These are phyloP conservation scores for Fraxinus floribunda DNA, from an alignment of 305 asterid genomes.

Conservation along the genomic window DNA sequence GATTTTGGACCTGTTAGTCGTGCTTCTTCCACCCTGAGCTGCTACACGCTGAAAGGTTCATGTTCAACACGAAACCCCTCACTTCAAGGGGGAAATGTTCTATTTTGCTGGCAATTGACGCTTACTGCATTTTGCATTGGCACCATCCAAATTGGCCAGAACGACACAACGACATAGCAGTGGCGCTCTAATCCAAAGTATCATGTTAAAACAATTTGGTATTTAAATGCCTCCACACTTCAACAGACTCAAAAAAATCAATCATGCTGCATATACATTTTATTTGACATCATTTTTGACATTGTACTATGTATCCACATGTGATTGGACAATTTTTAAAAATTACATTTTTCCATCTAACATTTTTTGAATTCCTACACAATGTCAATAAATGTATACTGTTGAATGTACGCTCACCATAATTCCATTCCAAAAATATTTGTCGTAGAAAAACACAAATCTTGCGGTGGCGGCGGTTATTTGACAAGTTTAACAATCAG, in stretches of 20 bases:
- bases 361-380: too few species aligned
- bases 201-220: neutral
- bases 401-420: too few species aligned
- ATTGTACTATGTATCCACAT: too few species aligned
- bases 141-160: neutral
- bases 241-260: conserved; percentile 25
- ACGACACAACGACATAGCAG: too few species aligned
- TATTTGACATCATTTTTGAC: too few species aligned
- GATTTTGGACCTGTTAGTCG: neutral
- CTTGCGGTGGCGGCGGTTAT: conserved; percentile 26
- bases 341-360: too few species aligned
- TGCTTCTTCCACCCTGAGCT: conserved; percentile 12
- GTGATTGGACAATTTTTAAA: too few species aligned
- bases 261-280: too few species aligned
- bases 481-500: conserved; percentile 69
- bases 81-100: conserved; percentile 11
- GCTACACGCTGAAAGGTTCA: neutral
- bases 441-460: too few species aligned
- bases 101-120: neutral
- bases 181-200: too few species aligned
- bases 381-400: too few species aligned
- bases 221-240: conserved; percentile 36
- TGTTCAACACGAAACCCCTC: neutral
- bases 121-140: neutral
- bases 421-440: too few species aligned